Evolutionary conservation across 257 asterid genomes (phyloP).

Genomic region (Fraxinus quadrangulata): DNA sequence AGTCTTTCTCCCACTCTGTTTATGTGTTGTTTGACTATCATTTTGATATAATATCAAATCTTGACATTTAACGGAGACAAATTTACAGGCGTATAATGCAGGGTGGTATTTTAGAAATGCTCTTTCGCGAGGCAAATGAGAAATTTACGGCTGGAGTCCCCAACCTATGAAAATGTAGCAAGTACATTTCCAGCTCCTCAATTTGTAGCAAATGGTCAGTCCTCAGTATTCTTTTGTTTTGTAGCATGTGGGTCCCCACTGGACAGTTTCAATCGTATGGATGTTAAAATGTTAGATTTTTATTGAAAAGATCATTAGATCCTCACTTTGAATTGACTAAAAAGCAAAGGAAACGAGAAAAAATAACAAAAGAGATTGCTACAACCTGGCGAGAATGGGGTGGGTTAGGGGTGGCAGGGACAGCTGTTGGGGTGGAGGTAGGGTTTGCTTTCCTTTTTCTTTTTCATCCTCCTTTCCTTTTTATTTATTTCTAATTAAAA

Average conservation of each 20-base stretch:
- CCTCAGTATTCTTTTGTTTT: background rate
- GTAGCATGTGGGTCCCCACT: background rate
- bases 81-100: background rate
- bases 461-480: background rate
- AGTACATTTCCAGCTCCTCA: background rate
- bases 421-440: background rate
- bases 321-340: background rate
- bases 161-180: background rate
- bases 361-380: background rate
- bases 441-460: background rate
- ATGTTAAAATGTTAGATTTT: background rate
- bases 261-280: background rate
- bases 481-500: background rate
- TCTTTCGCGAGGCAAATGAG: background rate
- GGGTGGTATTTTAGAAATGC: background rate
- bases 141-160: background rate
- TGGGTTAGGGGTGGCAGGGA: too few relatives aligned
- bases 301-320: background rate
- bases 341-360: background rate
- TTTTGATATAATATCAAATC: background rate
- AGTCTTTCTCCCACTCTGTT: background rate
- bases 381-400: background rate
- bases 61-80: background rate
- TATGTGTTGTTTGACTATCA: background rate
- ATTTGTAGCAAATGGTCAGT: background rate